Base-by-base conservation (phyloP, 2,329 filamentous ascomycete species). In the Talaromyces sp. region DNA sequence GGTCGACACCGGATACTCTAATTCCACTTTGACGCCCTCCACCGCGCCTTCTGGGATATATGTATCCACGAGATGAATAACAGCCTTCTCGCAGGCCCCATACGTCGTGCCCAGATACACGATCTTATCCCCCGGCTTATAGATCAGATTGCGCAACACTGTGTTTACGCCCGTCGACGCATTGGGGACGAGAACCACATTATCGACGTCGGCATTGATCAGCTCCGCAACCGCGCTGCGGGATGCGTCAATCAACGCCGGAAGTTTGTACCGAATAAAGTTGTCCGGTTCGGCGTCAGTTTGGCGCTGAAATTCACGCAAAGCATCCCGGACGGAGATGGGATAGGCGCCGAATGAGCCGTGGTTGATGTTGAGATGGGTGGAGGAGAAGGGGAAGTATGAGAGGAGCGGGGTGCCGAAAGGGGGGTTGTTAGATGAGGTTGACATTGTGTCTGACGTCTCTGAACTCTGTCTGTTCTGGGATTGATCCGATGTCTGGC, bases 261-360 rank as follows among this genome's bases (percentile, higher is more conserved):
- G 84, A 68, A 88, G 88, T 2, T 86, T 82, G 74, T 89, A 91
- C 22, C 90, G 88, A 72, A 95, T 88, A 80, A 93, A 97, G 5
- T 79, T 75, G 77, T 97, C 93, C 0, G 93, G 91, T 0, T 81
- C 81, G 1, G 84, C 80, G 79, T 97, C 93, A 34, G 83, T 80
- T 3, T 81, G 78, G 67, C 88, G 85, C 73, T 93, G 89, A 72
- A 89, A 91, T 17, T 81, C 73, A 17, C 85, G 87, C 19, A 89
- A 82, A 53, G 82, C 83, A 15, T 84, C 77, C 15, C 83, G 85
- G 65, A 97, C 82, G 19, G 78, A 74, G 7, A 78, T 80, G 2
- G 93, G 93, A 71, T 89, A 88, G 1, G 89, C 88, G 38, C 93
- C 93, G 74, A 91, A 97, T 0, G 92, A 96, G 61, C 92, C 70